phyloP scores from a whole-genome alignment of 2,329 filamentous ascomycete species.

The Fusarium miscanthi region DNA sequence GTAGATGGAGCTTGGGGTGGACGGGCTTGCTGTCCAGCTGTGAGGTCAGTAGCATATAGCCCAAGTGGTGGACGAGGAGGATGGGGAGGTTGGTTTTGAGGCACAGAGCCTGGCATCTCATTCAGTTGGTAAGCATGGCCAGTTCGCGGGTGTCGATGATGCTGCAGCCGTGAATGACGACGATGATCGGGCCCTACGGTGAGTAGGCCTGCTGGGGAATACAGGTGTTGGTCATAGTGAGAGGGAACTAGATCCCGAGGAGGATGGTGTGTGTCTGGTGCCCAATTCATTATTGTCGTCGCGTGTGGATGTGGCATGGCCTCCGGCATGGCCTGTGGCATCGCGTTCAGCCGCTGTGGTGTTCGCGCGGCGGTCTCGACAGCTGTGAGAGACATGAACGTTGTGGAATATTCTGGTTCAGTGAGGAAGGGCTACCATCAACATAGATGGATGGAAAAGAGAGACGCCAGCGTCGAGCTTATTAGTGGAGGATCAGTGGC shows the following conservation, averaged over 20 bases:
- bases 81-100: slow-evolving; percentile 35
- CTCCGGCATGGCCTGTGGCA: slow-evolving; percentile 43
- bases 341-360: slow-evolving; percentile 29
- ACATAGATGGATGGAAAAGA: slow-evolving; percentile 24
- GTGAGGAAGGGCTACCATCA: slow-evolving; percentile 20
- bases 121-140: slow-evolving; percentile 25
- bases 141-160: slow-evolving; percentile 13
- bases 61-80: slow-evolving; percentile 17
- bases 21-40: slow-evolving; percentile 21
- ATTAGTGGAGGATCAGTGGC: slow-evolving; percentile 29
- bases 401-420: slow-evolving; percentile 18
- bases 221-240: slow-evolving; percentile 44
- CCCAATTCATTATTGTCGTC: slow-evolving; percentile 33
- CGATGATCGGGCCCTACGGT: slow-evolving; percentile 28
- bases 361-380: slow-evolving; percentile 31
- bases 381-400: slow-evolving; percentile 38
- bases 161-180: slow-evolving; percentile 25
- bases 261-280: slow-evolving; percentile 32
- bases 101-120: slow-evolving; percentile 22
- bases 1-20: slow-evolving; percentile 7
- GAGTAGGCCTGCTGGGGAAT: slow-evolving; percentile 42
- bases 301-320: slow-evolving; percentile 42
- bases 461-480: slow-evolving; percentile 27
- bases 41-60: slow-evolving; percentile 4
- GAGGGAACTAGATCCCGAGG: slow-evolving; percentile 37